Evolutionary conservation across 305 asterid species (phyloP).

Genomic region (Fraxinus velutina): DNA sequence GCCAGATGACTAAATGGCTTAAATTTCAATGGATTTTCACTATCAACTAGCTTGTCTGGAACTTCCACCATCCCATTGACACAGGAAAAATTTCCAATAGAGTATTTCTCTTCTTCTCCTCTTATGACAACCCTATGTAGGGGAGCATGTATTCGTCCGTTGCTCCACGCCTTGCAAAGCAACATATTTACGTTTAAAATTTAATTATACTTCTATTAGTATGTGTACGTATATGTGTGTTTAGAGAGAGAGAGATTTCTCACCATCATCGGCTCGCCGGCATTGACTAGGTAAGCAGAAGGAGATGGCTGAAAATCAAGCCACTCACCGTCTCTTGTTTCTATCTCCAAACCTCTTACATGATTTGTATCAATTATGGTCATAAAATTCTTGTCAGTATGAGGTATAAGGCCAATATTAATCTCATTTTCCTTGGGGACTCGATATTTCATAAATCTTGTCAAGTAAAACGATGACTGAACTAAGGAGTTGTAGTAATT

Average conservation of each 20-base stretch:
- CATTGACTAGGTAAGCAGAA: conserved; percentile 42
- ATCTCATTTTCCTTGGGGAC: conserved; percentile 21
- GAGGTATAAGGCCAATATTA: conserved; percentile 35
- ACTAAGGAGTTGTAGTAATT: conserved; percentile 21
- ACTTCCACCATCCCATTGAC: conserved; percentile 38
- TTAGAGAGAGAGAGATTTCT: background rate
- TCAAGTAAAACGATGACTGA: conserved; percentile 30
- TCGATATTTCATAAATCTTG: conserved; percentile 36
- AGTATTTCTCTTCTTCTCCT: conserved; percentile 41
- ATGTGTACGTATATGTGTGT: background rate
- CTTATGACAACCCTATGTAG: conserved; percentile 38
- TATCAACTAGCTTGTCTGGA: conserved; percentile 49
- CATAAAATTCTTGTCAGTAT: conserved; percentile 49
- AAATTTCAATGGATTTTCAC: conserved; percentile 47
- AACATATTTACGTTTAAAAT: background rate
- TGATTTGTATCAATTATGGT: conserved; percentile 38
- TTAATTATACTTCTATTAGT: background rate
- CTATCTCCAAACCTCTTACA: conserved; percentile 36
- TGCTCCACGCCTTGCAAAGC: conserved; percentile 50
- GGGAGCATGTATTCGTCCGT: conserved; percentile 41
- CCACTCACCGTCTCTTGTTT: conserved; percentile 40
- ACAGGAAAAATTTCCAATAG: conserved; percentile 41
- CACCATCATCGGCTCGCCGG: conserved; percentile 38
- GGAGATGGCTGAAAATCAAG: conserved; percentile 39
- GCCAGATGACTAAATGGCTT: conserved; percentile 49